Conservation (phyloP, 1,139 yeast genomes). For the Scheffersomyces stambukii region DNA sequence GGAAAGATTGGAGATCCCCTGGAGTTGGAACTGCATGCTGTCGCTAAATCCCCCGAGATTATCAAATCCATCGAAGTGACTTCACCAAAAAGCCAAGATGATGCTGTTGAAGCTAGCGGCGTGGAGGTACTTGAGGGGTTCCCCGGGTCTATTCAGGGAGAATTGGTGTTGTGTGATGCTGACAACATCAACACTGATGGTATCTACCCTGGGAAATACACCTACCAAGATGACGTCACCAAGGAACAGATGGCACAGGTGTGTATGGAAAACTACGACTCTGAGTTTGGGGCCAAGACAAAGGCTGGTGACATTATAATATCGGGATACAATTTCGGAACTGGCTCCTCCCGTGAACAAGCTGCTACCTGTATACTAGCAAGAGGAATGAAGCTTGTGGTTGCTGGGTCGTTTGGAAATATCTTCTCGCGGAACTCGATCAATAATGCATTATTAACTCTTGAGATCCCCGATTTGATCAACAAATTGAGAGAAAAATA, state of each 20-base stretch:
- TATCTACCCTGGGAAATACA: constrained; percentile 96
- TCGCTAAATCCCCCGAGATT: constrained; percentile 45
- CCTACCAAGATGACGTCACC: constrained; percentile 95
- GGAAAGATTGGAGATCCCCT: constrained; percentile 94
- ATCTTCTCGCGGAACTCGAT: constrained; percentile 93
- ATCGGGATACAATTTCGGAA: constrained; percentile 93
- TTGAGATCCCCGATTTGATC: constrained; percentile 88
- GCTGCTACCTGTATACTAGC: constrained; percentile 97
- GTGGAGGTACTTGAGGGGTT: constrained; percentile 82
- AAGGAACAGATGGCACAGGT: constrained; percentile 96
- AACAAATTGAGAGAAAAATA: constrained; percentile 70
- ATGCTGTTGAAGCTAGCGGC: constrained; percentile 27
- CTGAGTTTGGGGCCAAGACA: constrained; percentile 78
- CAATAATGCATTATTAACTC: constrained; percentile 88
- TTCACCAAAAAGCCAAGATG: constrained; percentile 23
- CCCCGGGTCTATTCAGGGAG: constrained; percentile 87
- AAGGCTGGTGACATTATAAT: constrained; percentile 84
- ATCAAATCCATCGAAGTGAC: constrained; percentile 42
- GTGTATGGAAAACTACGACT: constrained; percentile 97
- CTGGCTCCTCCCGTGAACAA: constrained; percentile 98
- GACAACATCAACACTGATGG: constrained; percentile 98
- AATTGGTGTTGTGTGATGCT: constrained; percentile 90
- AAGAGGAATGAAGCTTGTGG: constrained; percentile 86
- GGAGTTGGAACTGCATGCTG: constrained; percentile 61
- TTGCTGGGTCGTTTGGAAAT: constrained; percentile 96